Evolutionary conservation across 306 rosid species (phyloP), one percentile per base, ranked within the genome.

Genomic region (Trifolium subterraneum): DNA sequence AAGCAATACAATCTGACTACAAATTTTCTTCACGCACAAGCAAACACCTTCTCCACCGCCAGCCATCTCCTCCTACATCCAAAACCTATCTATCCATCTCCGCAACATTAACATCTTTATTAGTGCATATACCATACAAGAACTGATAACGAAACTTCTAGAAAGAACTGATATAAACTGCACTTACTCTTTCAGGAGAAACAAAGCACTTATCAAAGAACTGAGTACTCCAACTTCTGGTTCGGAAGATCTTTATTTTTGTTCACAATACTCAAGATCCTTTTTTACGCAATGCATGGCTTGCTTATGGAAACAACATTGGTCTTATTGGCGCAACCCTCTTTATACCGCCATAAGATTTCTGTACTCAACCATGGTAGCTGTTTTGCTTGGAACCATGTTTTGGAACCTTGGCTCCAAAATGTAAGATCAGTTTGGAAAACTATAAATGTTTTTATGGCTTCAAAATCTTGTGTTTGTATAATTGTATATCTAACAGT

Each of bases 361-460:
- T 79, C 59, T 87, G 14, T 80, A 59, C 64, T 50, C 89, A 47
- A 25, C 84, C 7, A 6, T 59, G 3, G 71, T 83, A 13, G 82
- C 86, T 45, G 47, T 78, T 20, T 16, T 83, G 78, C 65, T 85
- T 13, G 91, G 91, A 56, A 87, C 86, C 82, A 87, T 87, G 86
- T 87, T 80, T 82, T 87, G 89, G 91, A 56, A 85, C 79, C 89
- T 87, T n/a, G 91, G 89, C 77, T 71, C 84, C 84, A 87, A 82
- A 76, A 87, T 84, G 91, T 85, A 78, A 74, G 88, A 74, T 71
- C 60, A 65, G 42, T 51, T 7, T 18, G 9, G 25, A 63, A 72
- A 74, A 29, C 16, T 47, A 5, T 41, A 15, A 83, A 35, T 47
- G 3, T 38, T 48, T 41, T 47, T 64, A 44, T 27, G 15, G 33